Evolutionary conservation across 1,284 basidiomycete genomes (phyloP), one percentile per base, ranked within the genome.

Genomic region (Chiua sp.): DNA sequence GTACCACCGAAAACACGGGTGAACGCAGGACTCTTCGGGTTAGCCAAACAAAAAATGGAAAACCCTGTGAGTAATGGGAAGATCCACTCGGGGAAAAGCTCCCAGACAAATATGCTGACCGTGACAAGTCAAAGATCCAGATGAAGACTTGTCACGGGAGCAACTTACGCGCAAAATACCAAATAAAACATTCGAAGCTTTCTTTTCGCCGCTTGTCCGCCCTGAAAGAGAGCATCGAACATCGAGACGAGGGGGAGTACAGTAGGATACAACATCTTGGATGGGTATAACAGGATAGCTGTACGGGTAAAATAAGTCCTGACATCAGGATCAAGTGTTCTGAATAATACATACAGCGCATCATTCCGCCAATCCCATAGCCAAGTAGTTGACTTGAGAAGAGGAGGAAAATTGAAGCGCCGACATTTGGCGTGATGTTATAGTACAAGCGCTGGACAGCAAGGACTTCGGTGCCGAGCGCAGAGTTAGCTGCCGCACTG

Each of bases 391-490:
- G 89, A 55, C 84, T 86, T 2, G 80, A 80, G 66, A 82, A 85
- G 62, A 86, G 76, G 68, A 86, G 74, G 73, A 87, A 86, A 44
- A 87, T 83, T 18, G 85, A 84, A 23, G 84, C 77, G 3, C 76
- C 85, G 22, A 79, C 72, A 64, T 86, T 85, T 1, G 87, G 79
- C 5, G 74, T 80, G 55, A 87, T 79, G 64, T 84, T 78, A 65
- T 90, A 88, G 53, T 72, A 80, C 55, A 78, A 65, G 56, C 83
- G 79, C 52, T 90, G 80, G 4, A 87, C 87, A 2, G 87, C 87
- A 26, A 90, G 80, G 51, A 91, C 81, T 66, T 87, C 83, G 58
- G 88, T 87, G 5, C 83, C 88, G 53, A 88, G 80, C 0, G 88
- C 88, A 0, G 85, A 85, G 16, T 81, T 82, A 1, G 86, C 82